Evolutionary conservation across 306 rosid species (phyloP).

Genomic region (Ammopiptanthus mongolicus): DNA sequence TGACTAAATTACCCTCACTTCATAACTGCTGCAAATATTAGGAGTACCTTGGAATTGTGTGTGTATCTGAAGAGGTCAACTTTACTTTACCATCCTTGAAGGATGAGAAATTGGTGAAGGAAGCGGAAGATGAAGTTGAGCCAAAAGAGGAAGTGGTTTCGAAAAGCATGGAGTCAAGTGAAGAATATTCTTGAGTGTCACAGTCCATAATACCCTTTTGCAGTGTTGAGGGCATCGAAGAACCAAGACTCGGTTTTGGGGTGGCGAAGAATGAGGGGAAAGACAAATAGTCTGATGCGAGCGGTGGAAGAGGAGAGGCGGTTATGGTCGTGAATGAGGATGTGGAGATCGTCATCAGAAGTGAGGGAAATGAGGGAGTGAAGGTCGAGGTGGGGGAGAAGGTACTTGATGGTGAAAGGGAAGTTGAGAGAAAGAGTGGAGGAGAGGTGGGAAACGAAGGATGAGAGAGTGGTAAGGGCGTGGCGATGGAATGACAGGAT

Average conservation of each 20-base stretch:
- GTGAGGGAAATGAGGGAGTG: constrained; percentile 46
- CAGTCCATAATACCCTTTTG: constrained; percentile 24
- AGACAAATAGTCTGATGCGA: constrained; percentile 47
- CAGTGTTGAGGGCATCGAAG: constrained; percentile 49
- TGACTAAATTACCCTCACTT: too few relatives aligned
- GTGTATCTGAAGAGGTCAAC: constrained; percentile 12
- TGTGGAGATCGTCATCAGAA: constrained; percentile 39
- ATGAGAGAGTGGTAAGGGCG: constrained; percentile 24
- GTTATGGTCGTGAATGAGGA: constrained; percentile 38
- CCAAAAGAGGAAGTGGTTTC: constrained; percentile 55
- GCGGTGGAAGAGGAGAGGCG: constrained; percentile 15
- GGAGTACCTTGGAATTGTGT: constrained; percentile 31
- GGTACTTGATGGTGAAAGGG: constrained; percentile 51
- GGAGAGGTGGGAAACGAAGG: constrained; percentile 39
- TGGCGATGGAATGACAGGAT: constrained; percentile 39
- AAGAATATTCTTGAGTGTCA: background rate
- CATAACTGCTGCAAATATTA: too few relatives aligned
- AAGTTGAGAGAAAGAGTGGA: constrained; percentile 25
- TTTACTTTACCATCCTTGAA: constrained; percentile 17
- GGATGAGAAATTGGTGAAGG: constrained; percentile 36
- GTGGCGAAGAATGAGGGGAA: constrained; percentile 33
- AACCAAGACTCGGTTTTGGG: constrained; percentile 66
- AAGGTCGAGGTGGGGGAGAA: constrained; percentile 45
- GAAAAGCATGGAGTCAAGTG: constrained; percentile 38
- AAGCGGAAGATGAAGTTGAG: constrained; percentile 55